Conservation (phyloP, 768 basidiomycete species). For the Mycena vitilis region DNA sequence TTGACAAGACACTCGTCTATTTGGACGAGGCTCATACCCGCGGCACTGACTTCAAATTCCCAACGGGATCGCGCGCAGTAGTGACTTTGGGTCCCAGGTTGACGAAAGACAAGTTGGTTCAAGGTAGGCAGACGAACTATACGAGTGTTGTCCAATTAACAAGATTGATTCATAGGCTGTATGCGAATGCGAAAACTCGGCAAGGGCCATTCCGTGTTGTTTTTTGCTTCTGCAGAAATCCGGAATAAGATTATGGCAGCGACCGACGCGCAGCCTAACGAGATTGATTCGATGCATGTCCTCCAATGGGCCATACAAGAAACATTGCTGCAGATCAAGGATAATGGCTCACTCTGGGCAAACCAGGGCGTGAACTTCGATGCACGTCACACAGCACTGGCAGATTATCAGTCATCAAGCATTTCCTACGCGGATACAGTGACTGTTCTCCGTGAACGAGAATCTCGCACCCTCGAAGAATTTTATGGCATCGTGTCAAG, state of each 20-base stretch:
- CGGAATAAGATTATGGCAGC: slow-evolving; percentile 8
- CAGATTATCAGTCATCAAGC: not conserved
- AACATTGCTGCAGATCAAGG: slow-evolving; percentile 21
- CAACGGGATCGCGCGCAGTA: slow-evolving; percentile 52
- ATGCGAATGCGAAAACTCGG: slow-evolving; percentile 67
- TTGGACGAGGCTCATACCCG: slow-evolving; percentile 66
- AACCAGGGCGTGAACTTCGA: slow-evolving; percentile 28
- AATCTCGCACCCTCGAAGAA: slow-evolving; percentile 21
- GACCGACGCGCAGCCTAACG: not conserved
- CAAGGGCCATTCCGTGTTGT: slow-evolving; percentile 50
- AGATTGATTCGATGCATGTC: slow-evolving; percentile 26
- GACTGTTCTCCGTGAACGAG: slow-evolving; percentile 10
- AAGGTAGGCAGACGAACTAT: slow-evolving; percentile 48
- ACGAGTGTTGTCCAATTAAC: not conserved
- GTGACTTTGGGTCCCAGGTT: slow-evolving; percentile 64
- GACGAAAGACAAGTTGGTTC: slow-evolving; percentile 63
- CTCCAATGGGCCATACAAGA: slow-evolving; percentile 17
- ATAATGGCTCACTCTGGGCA: slow-evolving; percentile 27
- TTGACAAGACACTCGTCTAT: slow-evolving; percentile 57
- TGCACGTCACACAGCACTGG: slow-evolving; percentile 11
- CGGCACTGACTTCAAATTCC: slow-evolving; percentile 66
- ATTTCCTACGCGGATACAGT: not conserved
- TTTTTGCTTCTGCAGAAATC: slow-evolving; percentile 27
- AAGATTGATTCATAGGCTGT: slow-evolving; percentile 50
- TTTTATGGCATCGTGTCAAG: slow-evolving; percentile 18